Base-by-base conservation (phyloP, 768 basidiomycete genomes). In the Imleria badia region DNA sequence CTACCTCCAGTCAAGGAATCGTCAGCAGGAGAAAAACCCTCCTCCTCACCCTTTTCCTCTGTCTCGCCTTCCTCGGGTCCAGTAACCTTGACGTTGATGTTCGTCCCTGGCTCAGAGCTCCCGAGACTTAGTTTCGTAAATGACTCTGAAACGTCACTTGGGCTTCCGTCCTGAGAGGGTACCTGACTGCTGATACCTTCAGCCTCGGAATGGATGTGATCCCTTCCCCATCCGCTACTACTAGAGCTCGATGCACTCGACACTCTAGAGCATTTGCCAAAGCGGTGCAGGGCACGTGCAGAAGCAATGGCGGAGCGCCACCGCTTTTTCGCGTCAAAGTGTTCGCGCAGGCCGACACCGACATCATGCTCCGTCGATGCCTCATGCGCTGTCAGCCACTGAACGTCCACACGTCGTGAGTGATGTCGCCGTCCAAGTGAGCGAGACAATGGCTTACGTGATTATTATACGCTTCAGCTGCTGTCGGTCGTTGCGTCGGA, bases 291-390 rank as follows among this genome's bases (percentile, higher is more conserved):
- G 19, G 75, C 76, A 17, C 76, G 74, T n/a, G 80, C 74, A 38
- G 75, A 73, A 47, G 70, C 66, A 61, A 94, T 91, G 14, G 89
- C 89, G 2, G 76, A 73, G 46, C 82, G 80, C 93, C 92, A 94
- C 36, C 79, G 79, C 2, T 83, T 85, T 40, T 78, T 79, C 0
- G 91, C 80, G 64, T 91, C 78, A 72, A 96, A 95, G 75, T 94
- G 83, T 31, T 91, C 86, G 31, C 89, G 87, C 45, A 97, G 75
- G 12, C 88, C 90, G 12, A 65, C 67, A 15, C 73, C 77, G 39
- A 97, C 78, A 62, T 98, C 93, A 67, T 88, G 81, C 48, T 94
- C 89, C 6, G 76, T 78, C 0, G 84, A 83, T 0, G 86, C 75
- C 17, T 77, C 72, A 64, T 87, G 81, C 0, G 76, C 80, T 15